Evolutionary conservation across 225 moss, liverwort and hornwort genomes (phyloP), one percentile per base, ranked within the genome.

Genomic region (Rhytidiadelphus loreus): DNA sequence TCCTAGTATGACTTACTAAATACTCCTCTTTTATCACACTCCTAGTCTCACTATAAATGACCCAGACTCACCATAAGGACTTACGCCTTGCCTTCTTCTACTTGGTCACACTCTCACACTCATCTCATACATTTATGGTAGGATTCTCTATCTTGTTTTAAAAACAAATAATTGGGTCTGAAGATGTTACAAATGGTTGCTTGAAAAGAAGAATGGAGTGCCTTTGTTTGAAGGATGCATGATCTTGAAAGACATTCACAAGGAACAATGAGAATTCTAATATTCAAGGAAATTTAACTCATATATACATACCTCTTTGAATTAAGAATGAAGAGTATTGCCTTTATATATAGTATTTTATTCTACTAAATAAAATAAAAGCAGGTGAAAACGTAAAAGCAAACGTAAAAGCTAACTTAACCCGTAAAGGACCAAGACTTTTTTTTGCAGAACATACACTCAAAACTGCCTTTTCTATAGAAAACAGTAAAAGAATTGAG

Each of bases 211-310:
- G 12, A 4, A 48, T 32, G 12, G 12, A 48, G 3, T 48, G 74
- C 32, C 18, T 32, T n/a, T 0, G 6, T 11, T 46, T 7, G 30
- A 20, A 30, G 30, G 32, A 48, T 50, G 11, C 7, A 19, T 32
- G 10, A 30, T 30, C 2, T 3, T 0, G 1, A 44, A 9, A 9
- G 0, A 6, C 44, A 72, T 72, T 28, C 3, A 16, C 2, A 9
- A 28, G 0, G 16, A 5, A 3, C 3, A 0, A 29, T 48, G 74
- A n/a, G n/a, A n/a, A 8, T 52, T 33, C 0, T 4, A 4, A 19
- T 30, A 30, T 74, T 74, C 7, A 48, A 74, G 4, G 1, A 4
- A 73, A 19, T 19, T 11, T 30, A 7, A 1, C 2, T 30, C 11
- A 19, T 30, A 12, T 20, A 20, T 2, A 74, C 30, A 3, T 7